Base-by-base conservation (phyloP, 148 eudicot genomes). In the Pouteria glomerata region DNA sequence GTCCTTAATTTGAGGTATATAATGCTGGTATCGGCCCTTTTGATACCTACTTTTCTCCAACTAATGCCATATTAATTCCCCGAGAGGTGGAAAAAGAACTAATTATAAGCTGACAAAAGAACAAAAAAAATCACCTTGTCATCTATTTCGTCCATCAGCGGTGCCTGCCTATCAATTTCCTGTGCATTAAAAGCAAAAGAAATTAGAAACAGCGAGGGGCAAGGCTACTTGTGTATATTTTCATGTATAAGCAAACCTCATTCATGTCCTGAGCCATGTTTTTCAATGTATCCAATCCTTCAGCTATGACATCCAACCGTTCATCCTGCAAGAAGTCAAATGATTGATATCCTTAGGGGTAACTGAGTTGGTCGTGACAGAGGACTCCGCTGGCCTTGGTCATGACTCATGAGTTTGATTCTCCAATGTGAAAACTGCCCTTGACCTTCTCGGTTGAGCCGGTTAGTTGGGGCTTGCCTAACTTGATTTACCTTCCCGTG, bases 241-340 rank as follows among this genome's bases (percentile, higher is more conserved):
- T 63, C 18, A n/a, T 37, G 33, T 1, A 8, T 15, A 70, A 51
- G 33, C 70, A 77, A 60, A 87, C 90, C 90, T 89, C 94, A 66
- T 87, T 83, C 76, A 89, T 69, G 69, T 84, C 89, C 37, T 57
- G 68, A 41, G 89, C 83, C 90, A 87, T 81, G 55, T 82, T 81
- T 77, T 89, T 89, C 77, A 89, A 62, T 3, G 89, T 87, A 73
- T 82, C 86, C 72, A 86, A 67, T 44, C 90, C 88, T 73, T 89
- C 90, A 57, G 87, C 77, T 57, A 89, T 89, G 29, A 74, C 76
- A 76, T 83, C 89, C 71, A 87, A 68, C 34, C 90, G 90, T 83
- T 89, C 74, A 73, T 89, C 94, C 90, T 89, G 82, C 68, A 68
- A 2, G 23, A 57, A 27, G 39, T 16, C 2, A 35, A 34, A 82